These are phyloP conservation scores for Cladophialophora yegresii DNA, from an alignment of 2,329 filamentous ascomycete species.

Conservation along the genomic window DNA sequence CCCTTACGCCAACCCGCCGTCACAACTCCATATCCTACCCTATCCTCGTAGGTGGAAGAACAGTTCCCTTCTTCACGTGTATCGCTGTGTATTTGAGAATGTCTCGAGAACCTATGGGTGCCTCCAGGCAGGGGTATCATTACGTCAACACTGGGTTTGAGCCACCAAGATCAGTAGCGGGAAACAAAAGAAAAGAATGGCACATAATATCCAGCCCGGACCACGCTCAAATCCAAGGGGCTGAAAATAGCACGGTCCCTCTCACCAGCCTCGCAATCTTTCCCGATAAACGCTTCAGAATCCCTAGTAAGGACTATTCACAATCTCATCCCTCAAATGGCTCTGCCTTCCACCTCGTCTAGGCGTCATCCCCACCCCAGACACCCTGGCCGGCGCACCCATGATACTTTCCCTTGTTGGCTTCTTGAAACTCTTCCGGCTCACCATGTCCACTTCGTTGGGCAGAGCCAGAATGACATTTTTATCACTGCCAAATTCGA, in stretches of 20 bases:
- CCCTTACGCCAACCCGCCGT: not conserved
- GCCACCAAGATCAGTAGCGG: not conserved
- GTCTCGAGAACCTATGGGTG: not conserved
- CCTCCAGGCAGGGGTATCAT: not conserved
- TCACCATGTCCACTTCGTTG: conserved; percentile 98
- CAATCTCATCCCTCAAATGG: conserved; percentile 72
- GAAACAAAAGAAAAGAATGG: conserved; percentile 1
- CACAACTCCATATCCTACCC: not conserved
- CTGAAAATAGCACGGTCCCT: not conserved
- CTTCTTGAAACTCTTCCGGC: conserved; percentile 77
- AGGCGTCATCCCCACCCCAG: conserved; percentile 42
- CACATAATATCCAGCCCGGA: not conserved
- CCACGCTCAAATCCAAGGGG: not conserved
- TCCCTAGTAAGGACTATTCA: conserved; percentile 66
- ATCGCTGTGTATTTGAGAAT: not conserved
- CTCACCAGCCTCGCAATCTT: not conserved
- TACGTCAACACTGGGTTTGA: not conserved
- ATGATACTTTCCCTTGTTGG: conserved; percentile 94
- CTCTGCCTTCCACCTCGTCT: conserved; percentile 54
- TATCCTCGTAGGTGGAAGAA: not conserved
- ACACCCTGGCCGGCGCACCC: conserved; percentile 53
- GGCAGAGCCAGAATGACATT: conserved; percentile 96
- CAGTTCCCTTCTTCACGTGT: not conserved
- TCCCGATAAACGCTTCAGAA: not conserved
- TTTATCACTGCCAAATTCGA: conserved; percentile 95